Conservation (phyloP, 2,329 filamentous ascomycete species). For the Penicillium sp. region DNA sequence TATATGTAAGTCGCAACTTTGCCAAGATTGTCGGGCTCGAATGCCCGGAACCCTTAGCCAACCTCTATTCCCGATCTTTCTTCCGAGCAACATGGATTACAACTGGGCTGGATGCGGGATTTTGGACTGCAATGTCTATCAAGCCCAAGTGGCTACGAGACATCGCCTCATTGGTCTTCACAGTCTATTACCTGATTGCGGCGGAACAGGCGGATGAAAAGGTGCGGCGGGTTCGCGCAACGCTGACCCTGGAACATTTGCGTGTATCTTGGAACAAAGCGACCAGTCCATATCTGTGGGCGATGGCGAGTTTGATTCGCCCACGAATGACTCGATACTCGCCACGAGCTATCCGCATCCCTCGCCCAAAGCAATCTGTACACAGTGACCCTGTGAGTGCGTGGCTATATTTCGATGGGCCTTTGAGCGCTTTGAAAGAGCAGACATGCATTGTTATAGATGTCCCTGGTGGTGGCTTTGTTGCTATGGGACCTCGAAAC, state of each 20-base stretch:
- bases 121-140: conserved; percentile 98
- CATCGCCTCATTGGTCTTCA: conserved; percentile 78
- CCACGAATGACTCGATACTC: conserved; percentile 78
- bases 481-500: conserved; percentile 92
- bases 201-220: conserved; percentile 96
- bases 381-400: conserved; percentile 80
- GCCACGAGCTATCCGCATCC: conserved; percentile 79
- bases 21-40: conserved; percentile 88
- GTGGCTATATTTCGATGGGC: conserved; percentile 94
- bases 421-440: conserved; percentile 71
- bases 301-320: conserved; percentile 69
- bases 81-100: conserved; percentile 97
- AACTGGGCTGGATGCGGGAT: conserved; percentile 91
- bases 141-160: conserved; percentile 77
- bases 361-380: conserved; percentile 73
- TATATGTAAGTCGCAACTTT: conserved; percentile 91
- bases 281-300: conserved; percentile 78
- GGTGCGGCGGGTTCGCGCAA: conserved; percentile 82
- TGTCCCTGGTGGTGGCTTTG: conserved; percentile 90
- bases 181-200: conserved; percentile 85
- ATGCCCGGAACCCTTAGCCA: conserved; percentile 87
- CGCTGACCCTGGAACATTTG: conserved; percentile 85
- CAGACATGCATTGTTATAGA: conserved; percentile 81
- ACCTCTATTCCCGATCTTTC: conserved; percentile 88
- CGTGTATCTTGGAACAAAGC: conserved; percentile 95